Percentiles rank a stretch among this genome's conserved stretches.
Evolutionary conservation across 805 yeast species (phyloP).

Genomic region (Saccharomyces eubayanus): DNA sequence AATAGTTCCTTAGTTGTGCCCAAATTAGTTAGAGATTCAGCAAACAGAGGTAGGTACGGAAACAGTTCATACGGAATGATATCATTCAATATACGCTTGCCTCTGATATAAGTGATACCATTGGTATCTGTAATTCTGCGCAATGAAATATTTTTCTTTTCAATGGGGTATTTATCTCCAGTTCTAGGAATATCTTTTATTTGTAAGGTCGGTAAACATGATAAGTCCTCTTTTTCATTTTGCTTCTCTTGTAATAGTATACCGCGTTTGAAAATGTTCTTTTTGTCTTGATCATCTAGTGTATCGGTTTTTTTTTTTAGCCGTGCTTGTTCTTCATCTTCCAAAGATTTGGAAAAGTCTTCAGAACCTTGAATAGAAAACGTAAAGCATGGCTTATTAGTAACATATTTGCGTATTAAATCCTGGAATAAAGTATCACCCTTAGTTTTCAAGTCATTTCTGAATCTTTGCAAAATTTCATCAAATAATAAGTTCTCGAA

Average conservation of each 20-base stretch:
- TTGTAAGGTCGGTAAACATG: slow-evolving; percentile 70
- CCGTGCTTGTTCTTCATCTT: slow-evolving; percentile 48
- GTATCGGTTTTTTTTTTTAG: slow-evolving; percentile 36
- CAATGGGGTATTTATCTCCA: slow-evolving; percentile 36
- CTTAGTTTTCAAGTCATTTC: slow-evolving; percentile 43
- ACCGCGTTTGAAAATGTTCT: slow-evolving; percentile 54
- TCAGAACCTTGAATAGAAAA: slow-evolving; percentile 71
- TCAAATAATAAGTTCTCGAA: slow-evolving; percentile 61
- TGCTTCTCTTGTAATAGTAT: slow-evolving; percentile 53
- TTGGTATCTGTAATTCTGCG: slow-evolving; percentile 61
- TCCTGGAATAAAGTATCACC: slow-evolving; percentile 55
- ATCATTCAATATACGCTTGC: slow-evolving; percentile 49
- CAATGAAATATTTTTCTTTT: slow-evolving; percentile 29
- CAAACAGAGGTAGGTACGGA: slow-evolving; percentile 67
- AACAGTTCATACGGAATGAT: slow-evolving; percentile 52
- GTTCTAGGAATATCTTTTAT: slow-evolving; percentile 61
- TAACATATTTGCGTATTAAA: slow-evolving; percentile 45
- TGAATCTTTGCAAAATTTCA: slow-evolving; percentile 49
- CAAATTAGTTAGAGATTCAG: slow-evolving; percentile 70
- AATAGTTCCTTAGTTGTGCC: slow-evolving; percentile 71
- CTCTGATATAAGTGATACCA: slow-evolving; percentile 71
- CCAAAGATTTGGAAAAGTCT: slow-evolving; percentile 42
- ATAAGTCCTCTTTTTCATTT: slow-evolving; percentile 59
- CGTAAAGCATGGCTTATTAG: slow-evolving; percentile 51
- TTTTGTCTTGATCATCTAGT: slow-evolving; percentile 49